A percentile compares a stretch with the other conserved stretches of the same genome.
phyloP scores from a whole-genome alignment of 2,329 filamentous ascomycete species.

The Exophiala viscosa region DNA sequence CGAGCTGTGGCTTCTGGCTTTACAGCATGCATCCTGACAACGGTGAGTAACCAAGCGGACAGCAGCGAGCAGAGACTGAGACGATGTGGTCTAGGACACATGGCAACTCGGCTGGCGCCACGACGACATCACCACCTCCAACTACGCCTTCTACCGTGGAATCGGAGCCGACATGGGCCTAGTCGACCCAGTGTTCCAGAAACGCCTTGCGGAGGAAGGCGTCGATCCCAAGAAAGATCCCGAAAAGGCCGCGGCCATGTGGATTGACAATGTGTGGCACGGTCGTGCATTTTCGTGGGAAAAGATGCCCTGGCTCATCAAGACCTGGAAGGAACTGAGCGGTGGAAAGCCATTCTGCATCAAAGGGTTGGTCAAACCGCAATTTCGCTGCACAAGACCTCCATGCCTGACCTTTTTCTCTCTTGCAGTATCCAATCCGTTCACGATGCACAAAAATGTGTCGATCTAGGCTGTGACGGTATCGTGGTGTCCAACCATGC shows the following conservation, averaged over 20 bases:
- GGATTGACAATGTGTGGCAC: slow-evolving; percentile 66
- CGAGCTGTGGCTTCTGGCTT: slow-evolving; percentile 55
- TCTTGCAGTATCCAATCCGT: slow-evolving; percentile 55
- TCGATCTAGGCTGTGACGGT: slow-evolving; percentile 60
- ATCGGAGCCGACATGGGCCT: slow-evolving; percentile 58
- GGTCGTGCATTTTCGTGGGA: slow-evolving; percentile 62
- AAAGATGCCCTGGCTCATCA: slow-evolving; percentile 62
- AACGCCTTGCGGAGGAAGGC: slow-evolving; percentile 47
- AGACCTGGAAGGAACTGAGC: slow-evolving; percentile 53
- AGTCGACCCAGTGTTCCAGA: slow-evolving; percentile 57
- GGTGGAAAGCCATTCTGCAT: slow-evolving; percentile 58
- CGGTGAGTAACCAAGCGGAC: not conserved
- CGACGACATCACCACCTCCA: slow-evolving; percentile 53
- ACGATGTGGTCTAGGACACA: slow-evolving; percentile 44
- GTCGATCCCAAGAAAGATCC: slow-evolving; percentile 53
- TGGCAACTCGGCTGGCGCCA: slow-evolving; percentile 63
- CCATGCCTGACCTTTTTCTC: not conserved
- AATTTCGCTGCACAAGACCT: not conserved
- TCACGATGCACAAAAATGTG: slow-evolving; percentile 58
- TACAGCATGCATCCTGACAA: slow-evolving; percentile 56
- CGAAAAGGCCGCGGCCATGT: slow-evolving; percentile 55
- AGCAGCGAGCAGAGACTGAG: not conserved
- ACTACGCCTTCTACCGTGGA: slow-evolving; percentile 62
- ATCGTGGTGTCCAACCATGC: slow-evolving; percentile 71
- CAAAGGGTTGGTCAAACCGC: slow-evolving; percentile 51